phyloP scores from a whole-genome alignment of 1,284 basidiomycete genomes.

The Vanrija sp. region DNA sequence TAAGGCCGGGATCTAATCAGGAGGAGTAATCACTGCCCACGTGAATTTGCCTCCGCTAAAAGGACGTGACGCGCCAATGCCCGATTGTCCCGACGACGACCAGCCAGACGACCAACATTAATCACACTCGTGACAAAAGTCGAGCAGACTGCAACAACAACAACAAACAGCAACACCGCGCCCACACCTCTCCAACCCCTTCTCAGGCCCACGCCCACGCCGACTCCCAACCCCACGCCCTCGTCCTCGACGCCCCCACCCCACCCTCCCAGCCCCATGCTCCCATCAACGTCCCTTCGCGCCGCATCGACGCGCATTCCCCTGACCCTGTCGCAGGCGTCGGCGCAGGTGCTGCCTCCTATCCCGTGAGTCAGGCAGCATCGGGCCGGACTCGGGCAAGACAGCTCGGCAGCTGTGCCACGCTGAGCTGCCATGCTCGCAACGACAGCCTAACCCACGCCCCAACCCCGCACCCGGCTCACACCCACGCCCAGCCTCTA shows the following conservation, averaged over 20 bases:
- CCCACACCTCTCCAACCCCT: not conserved
- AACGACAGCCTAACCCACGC: not conserved
- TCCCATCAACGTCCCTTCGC: conserved; percentile 48
- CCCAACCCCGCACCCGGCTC: not conserved
- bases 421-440: too few relatives aligned
- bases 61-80: too few relatives aligned
- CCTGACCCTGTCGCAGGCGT: conserved; percentile 57
- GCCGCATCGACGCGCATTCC: conserved; percentile 60
- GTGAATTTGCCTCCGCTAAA: too few relatives aligned
- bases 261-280: conserved; percentile 51
- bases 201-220: conserved; percentile 9
- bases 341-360: conserved; percentile 71
- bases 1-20: too few relatives aligned
- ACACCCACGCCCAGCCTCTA: conserved; percentile 59
- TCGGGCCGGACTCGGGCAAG: not conserved
- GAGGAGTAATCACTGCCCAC: too few relatives aligned
- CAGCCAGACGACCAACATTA: too few relatives aligned
- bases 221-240: conserved; percentile 8
- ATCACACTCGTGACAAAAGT: not conserved
- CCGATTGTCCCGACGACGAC: too few relatives aligned
- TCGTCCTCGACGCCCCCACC: too few relatives aligned
- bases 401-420: too few relatives aligned
- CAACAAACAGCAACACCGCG: too few relatives aligned
- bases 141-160: not conserved
- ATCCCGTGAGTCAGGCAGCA: conserved; percentile 58